Evolutionary conservation across 345 rosid species (phyloP), one percentile per base, ranked within the genome.

Genomic region (Cardamine occulta): DNA sequence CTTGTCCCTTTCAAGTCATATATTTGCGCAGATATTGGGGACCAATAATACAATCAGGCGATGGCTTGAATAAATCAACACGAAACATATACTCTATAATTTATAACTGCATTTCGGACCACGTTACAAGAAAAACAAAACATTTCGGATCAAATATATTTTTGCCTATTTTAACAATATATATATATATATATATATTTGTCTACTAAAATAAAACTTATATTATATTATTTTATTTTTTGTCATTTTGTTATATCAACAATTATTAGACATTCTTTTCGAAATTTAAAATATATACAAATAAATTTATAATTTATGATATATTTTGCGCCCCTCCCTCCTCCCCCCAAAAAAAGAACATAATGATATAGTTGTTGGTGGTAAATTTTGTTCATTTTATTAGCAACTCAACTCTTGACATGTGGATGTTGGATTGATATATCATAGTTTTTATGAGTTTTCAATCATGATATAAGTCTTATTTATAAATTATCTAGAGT

Each of bases 1-100:
- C 60, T 8, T 59, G 35, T 68, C 68, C 9, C 61, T 75, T 59
- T 39, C 56, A 68, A 21, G 39, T 52, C 29, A 51, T 75, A 68
- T 61, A 75, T 61, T 29, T 68, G 14, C n/a, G 44, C 44, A 37
- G 6, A 58, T 66, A 67, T 14, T 44, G 29, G 48, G 68, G 63
- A 68, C 68, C 55, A 68, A 3, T 15, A 14, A 62, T 39, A 68
- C 2, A 15, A 28, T 29, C 72, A 66, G 61, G 34, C 68, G 54
- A 37, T 67, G 68, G 55, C 37, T 35, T 56, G 48, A 49, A 35
- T 17, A 17, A 39, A 44, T 44, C 54, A 42, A 44, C 31, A 62
- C 29, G 59, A 55, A 37, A 24, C 17, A 35, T 3, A 35, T 6
- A 6, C 49, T 45, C 9, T 55, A 3, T 54, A 13, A 37, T 11